Conservation (phyloP, 805 yeast genomes). For the Komagataella ulmi region DNA sequence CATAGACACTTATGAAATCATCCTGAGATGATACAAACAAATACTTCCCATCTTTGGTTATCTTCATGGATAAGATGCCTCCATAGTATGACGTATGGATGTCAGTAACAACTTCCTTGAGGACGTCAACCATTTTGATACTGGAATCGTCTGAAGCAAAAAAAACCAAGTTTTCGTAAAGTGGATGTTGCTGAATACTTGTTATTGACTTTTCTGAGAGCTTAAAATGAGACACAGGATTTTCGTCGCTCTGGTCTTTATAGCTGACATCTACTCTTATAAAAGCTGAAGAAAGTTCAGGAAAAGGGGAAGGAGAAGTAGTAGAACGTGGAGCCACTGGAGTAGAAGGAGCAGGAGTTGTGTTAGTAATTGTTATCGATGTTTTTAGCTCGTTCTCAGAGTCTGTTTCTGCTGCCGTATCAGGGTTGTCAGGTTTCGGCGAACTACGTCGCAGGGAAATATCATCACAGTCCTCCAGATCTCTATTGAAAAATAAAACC, state of each 20-base stretch:
- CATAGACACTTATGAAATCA: slow-evolving; percentile 32
- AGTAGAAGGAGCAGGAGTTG: neutral
- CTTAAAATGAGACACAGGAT: slow-evolving; percentile 51
- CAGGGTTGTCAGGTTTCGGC: neutral
- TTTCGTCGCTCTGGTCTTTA: neutral
- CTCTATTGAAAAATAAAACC: slow-evolving; percentile 35
- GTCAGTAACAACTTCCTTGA: slow-evolving; percentile 30
- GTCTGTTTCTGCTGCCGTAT: neutral
- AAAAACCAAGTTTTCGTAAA: slow-evolving; percentile 23
- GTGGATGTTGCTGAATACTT: slow-evolving; percentile 27
- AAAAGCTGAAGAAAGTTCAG: neutral
- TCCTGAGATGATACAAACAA: slow-evolving; percentile 41
- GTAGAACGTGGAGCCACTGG: neutral
- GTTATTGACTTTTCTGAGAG: slow-evolving; percentile 50
- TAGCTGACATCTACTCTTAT: slow-evolving; percentile 1
- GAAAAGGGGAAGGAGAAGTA: neutral
- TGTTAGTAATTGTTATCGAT: neutral
- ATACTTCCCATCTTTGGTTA: slow-evolving; percentile 35
- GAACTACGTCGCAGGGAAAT: neutral
- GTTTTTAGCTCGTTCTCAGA: neutral
- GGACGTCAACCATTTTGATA: slow-evolving; percentile 40
- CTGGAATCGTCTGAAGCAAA: slow-evolving; percentile 58
- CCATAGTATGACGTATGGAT: slow-evolving; percentile 54
- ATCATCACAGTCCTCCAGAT: slow-evolving; percentile 28
- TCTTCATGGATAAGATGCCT: slow-evolving; percentile 37